phyloP scores from a whole-genome alignment of 345 rosid species.

The rapeseed (Brassica napus) region DNA sequence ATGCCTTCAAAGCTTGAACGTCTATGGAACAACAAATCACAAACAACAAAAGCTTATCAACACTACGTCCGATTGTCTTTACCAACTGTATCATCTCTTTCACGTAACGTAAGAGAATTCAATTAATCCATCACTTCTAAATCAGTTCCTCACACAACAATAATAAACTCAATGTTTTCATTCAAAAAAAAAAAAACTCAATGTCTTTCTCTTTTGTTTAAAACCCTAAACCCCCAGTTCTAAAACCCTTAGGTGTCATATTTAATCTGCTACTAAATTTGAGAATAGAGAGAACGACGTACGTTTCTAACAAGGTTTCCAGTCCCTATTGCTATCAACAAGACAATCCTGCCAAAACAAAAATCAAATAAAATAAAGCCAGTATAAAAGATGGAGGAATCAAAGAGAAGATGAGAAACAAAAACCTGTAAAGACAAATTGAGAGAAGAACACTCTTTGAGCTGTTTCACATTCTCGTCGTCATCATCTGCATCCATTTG shows the following conservation, averaged over 20 bases:
- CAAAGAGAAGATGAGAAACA: not conserved
- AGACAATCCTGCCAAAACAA: slow-evolving; percentile 67
- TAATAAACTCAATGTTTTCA: not conserved
- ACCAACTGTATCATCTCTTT: too few relatives aligned
- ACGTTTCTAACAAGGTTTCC: slow-evolving; percentile 89
- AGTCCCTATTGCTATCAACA: slow-evolving; percentile 61
- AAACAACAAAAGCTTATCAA: slow-evolving; percentile 7
- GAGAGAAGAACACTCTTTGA: slow-evolving; percentile 69
- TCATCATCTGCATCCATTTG: slow-evolving; percentile 69
- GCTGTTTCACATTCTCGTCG: slow-evolving; percentile 87
- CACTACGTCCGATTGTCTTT: not conserved
- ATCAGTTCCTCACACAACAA: not conserved
- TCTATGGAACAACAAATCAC: slow-evolving; percentile 30
- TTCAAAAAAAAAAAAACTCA: not conserved
- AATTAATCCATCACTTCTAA: slow-evolving; percentile 43
- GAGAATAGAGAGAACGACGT: not conserved
- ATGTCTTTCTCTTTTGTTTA: not conserved
- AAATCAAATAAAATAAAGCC: not conserved
- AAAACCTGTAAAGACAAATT: slow-evolving; percentile 73
- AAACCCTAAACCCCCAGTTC: slow-evolving; percentile 18
- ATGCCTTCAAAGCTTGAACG: slow-evolving; percentile 39
- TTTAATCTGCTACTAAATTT: not conserved
- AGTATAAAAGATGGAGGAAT: not conserved
- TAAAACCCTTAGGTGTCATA: slow-evolving; percentile 16
- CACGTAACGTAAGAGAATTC: not conserved